Evolutionary conservation across 2,329 filamentous ascomycete species (phyloP).

Genomic region (Triangularia setosa): DNA sequence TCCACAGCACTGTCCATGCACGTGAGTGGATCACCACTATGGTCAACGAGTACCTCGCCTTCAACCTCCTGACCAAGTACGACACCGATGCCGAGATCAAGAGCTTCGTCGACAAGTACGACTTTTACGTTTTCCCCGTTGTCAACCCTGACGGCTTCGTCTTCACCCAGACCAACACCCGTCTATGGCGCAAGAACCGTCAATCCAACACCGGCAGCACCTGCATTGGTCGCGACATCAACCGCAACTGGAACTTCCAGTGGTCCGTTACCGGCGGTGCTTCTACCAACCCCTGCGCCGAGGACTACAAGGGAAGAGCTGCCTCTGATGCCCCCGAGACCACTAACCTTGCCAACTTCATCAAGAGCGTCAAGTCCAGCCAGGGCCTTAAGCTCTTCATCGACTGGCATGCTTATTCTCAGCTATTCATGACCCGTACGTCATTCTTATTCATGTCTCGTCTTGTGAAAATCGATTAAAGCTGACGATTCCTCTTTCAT

Average conservation of each 20-base stretch:
- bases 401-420: conserved; percentile 62
- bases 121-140: conserved; percentile 62
- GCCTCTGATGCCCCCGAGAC: conserved; percentile 44
- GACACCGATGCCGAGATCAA: conserved; percentile 35
- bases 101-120: conserved; percentile 55
- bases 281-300: conserved; percentile 47
- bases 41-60: conserved; percentile 51
- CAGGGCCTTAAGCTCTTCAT: conserved; percentile 58
- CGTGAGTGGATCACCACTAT: conserved; percentile 58
- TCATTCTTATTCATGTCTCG: conserved; percentile 26
- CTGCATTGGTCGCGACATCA: conserved; percentile 50
- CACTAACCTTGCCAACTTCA: conserved; percentile 34
- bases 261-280: conserved; percentile 50
- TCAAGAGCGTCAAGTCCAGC: conserved; percentile 32
- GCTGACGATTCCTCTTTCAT: conserved; percentile 26
- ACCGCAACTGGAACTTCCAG: conserved; percentile 56
- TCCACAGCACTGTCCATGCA: conserved; percentile 57
- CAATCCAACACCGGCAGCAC: conserved; percentile 36
- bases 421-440: conserved; percentile 60
- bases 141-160: conserved; percentile 62
- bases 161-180: conserved; percentile 52
- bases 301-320: conserved; percentile 44
- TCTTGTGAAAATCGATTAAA: background rate
- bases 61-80: conserved; percentile 46
- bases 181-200: conserved; percentile 61